Percentiles rank a stretch among this genome's conserved stretches.
These are phyloP conservation scores for Blastocystis sp. DNA, from an alignment of 352 stramenopile species.

Conservation along the genomic window DNA sequence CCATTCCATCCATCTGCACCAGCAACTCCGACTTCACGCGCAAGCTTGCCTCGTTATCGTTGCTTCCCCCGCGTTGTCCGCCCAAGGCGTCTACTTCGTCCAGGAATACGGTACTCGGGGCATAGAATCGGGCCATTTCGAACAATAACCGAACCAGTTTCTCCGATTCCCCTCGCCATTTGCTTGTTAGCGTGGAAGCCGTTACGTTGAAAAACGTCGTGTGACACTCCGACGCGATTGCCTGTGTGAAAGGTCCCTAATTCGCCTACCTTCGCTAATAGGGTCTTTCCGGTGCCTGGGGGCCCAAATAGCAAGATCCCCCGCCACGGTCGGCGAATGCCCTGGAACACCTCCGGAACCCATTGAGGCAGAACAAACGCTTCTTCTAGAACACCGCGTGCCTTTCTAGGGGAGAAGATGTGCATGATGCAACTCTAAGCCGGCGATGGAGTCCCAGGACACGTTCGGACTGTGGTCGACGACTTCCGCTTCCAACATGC, in stretches of 20 bases:
- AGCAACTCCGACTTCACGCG: constrained; percentile 90
- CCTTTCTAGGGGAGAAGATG: constrained; percentile 62
- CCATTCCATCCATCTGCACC: constrained; percentile 84
- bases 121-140: constrained; percentile 91
- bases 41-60: constrained; percentile 65
- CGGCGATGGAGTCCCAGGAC: constrained; percentile 73
- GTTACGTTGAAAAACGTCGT: constrained; percentile 95
- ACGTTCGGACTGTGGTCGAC: constrained; percentile 37
- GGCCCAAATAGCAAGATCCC: constrained; percentile 77
- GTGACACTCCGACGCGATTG: constrained; percentile 82
- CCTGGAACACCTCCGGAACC: constrained; percentile 84
- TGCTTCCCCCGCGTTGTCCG: not conserved
- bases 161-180: constrained; percentile 79
- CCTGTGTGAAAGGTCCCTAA: constrained; percentile 56
- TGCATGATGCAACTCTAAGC: constrained; percentile 60
- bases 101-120: constrained; percentile 91
- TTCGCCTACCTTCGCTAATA: constrained; percentile 59
- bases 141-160: constrained; percentile 92
- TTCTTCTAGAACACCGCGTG: constrained; percentile 75
- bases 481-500: constrained; percentile 39
- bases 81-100: constrained; percentile 85
- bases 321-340: constrained; percentile 73
- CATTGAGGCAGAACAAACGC: constrained; percentile 84
- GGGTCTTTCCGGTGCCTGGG: constrained; percentile 76
- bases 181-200: constrained; percentile 75